Percentiles rank a stretch among this genome's conserved stretches.
These are phyloP conservation scores for Tuber magnatum DNA, from an alignment of 495 filamentous ascomycete genomes.

Conservation along the genomic window DNA sequence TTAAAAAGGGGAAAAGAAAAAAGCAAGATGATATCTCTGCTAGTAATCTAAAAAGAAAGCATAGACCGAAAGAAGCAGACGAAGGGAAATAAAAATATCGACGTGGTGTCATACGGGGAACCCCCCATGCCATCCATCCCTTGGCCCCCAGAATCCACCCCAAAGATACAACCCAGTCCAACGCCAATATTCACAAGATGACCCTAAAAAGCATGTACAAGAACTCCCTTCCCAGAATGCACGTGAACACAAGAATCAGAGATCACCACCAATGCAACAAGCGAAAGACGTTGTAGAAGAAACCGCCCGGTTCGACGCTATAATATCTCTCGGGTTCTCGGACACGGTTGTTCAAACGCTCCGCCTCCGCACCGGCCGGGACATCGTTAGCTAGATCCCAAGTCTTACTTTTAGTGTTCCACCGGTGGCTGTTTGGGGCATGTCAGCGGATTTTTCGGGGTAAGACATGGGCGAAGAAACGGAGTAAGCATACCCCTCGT, in stretches of 20 bases:
- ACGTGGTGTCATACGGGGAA: not conserved
- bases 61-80: not conserved
- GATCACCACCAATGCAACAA: constrained; percentile 38
- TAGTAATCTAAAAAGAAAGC: not conserved
- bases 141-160: constrained; percentile 41
- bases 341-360: constrained; percentile 14
- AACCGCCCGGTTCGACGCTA: constrained; percentile 33
- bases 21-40: not conserved
- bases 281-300: constrained; percentile 37
- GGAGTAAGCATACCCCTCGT: constrained; percentile 51
- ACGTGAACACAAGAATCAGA: not conserved
- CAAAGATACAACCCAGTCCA: constrained; percentile 39
- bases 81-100: constrained; percentile 11
- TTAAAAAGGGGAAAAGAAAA: not conserved
- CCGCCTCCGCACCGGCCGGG: constrained; percentile 20
- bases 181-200: constrained; percentile 41
- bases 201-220: constrained; percentile 30
- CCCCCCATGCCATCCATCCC: not conserved
- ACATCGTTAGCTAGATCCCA: constrained; percentile 35
- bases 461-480: not conserved
- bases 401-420: constrained; percentile 36
- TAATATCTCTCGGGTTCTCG: constrained; percentile 36
- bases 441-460: not conserved
- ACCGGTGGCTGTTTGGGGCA: constrained; percentile 24
- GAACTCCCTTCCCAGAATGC: not conserved